These are phyloP conservation scores for Escovopsis sp. DNA, from an alignment of 2,329 filamentous ascomycete genomes.

Conservation along the genomic window DNA sequence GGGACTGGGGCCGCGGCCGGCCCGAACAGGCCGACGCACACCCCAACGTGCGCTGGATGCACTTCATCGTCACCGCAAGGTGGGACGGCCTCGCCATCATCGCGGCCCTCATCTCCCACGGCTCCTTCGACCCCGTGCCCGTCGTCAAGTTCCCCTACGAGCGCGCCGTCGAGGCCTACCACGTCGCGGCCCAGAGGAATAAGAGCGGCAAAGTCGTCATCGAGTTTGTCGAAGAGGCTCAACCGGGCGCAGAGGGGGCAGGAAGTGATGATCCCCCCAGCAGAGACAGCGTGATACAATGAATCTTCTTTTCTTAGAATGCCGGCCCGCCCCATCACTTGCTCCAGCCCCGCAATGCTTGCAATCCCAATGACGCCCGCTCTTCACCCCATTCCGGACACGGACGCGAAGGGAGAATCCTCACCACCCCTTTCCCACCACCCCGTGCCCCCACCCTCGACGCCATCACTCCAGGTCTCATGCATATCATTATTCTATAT, in stretches of 20 bases:
- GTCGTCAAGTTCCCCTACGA: constrained; percentile 12
- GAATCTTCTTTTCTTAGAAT: no score
- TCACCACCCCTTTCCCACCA: no score
- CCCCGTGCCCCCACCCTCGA: no score
- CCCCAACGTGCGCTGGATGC: constrained; percentile 12
- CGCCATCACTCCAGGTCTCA: no score
- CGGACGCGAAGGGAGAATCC: no score
- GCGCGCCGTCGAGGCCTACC: constrained; percentile 14
- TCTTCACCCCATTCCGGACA: no score
- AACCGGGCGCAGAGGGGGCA: neutral
- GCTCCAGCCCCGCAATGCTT: no score
- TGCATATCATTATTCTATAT: no score
- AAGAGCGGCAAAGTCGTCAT: constrained; percentile 15
- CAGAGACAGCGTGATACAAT: no score
- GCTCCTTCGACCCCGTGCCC: constrained; percentile 8
- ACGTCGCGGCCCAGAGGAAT: constrained; percentile 9
- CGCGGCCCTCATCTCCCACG: constrained; percentile 11
- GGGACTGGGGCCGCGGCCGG: constrained; percentile 14
- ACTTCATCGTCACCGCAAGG: constrained; percentile 17
- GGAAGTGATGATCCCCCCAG: no score
- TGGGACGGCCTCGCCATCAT: constrained; percentile 8
- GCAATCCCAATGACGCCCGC: no score
- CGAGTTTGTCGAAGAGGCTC: constrained; percentile 8
- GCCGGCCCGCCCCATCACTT: no score
- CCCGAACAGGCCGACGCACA: constrained; percentile 8